Conservation (phyloP, 768 basidiomycete species). For the Flagelloscypha sp. region DNA sequence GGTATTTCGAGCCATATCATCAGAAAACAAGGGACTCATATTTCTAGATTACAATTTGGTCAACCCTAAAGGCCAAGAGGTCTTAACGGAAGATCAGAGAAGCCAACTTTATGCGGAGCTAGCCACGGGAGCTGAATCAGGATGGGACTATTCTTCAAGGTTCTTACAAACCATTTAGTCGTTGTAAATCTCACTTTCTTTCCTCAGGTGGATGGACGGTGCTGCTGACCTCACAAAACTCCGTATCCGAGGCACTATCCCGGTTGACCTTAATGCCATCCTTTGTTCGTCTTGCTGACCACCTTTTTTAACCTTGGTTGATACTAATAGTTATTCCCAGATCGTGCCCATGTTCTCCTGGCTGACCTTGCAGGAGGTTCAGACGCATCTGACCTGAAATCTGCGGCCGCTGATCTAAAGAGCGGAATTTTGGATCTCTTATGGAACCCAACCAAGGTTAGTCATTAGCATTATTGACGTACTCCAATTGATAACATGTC, state of each 20-base stretch:
- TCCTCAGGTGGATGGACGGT: constrained; percentile 35
- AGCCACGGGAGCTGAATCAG: constrained; percentile 82
- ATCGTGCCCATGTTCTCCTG: constrained; percentile 54
- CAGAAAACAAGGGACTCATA: constrained; percentile 2
- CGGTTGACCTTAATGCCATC: constrained; percentile 78
- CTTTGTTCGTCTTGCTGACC: constrained; percentile 47
- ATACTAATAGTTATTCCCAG: constrained; percentile 23
- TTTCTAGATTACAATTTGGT: constrained; percentile 67
- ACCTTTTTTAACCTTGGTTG: constrained; percentile 4
- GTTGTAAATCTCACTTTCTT: neutral
- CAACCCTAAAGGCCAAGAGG: constrained; percentile 48
- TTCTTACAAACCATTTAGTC: no score
- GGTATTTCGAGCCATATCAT: constrained; percentile 28
- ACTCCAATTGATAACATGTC: neutral
- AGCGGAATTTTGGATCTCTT: constrained; percentile 75
- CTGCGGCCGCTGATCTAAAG: constrained; percentile 48
- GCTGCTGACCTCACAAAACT: constrained; percentile 58
- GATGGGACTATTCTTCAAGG: constrained; percentile 23
- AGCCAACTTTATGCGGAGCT: constrained; percentile 77
- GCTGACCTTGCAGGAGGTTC: constrained; percentile 50
- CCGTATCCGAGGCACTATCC: constrained; percentile 61
- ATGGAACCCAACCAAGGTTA: constrained; percentile 68
- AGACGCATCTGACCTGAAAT: constrained; percentile 32
- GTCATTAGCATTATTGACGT: constrained; percentile 1
- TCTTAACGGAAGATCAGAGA: constrained; percentile 51